Evolutionary conservation across 2,329 filamentous ascomycete genomes (phyloP), one percentile per base, ranked within the genome.

Genomic region (Ceratocystis albifundus): DNA sequence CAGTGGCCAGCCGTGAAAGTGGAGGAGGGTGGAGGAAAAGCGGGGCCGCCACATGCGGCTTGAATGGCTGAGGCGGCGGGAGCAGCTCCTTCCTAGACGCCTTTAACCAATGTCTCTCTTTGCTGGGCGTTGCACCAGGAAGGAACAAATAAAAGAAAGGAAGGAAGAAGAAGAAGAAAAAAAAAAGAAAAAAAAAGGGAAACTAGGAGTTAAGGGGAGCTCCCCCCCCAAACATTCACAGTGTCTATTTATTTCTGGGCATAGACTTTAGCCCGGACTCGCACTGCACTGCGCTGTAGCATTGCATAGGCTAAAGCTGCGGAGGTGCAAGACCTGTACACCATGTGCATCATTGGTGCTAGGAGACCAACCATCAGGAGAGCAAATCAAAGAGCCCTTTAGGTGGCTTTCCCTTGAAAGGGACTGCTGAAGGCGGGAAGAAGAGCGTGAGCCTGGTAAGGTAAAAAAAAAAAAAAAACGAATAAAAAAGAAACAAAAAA

Each of bases 191-290:
- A 41, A 12, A 41, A 32, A 41, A 41, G 4, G 36, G 36, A 41
- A 41, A n/a, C 48, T 53, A 20, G n/a, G 48, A 53, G n/a, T 53
- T 25, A 53, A 53, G 48, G 22, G n/a, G n/a, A 53, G 15, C 22
- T 50, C 17, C 22, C 12, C 22, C 22, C 12, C 22, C 22, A 22
- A 50, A 22, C 46, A 50, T 5, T 20, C 32, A 1, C n/a, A 36
- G 28, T 59, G 55, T 59, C 55, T n/a, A 59, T 7, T 36, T 59
- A 59, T 17, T 59, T 59, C 28, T 59, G 55, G 25, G n/a, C 55
- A 4, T 7, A 12, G 36, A 3, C 36, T 15, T 12, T 4, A 41
- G 36, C 36, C 36, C 36, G 36, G 55, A 32, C 28, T 32, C 20
- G 36, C 36, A 41, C 36, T 41, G 36, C 36, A 41, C 36, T 15